Base-by-base conservation (phyloP, 306 rosid genomes). In the Cucumis hystrix region DNA sequence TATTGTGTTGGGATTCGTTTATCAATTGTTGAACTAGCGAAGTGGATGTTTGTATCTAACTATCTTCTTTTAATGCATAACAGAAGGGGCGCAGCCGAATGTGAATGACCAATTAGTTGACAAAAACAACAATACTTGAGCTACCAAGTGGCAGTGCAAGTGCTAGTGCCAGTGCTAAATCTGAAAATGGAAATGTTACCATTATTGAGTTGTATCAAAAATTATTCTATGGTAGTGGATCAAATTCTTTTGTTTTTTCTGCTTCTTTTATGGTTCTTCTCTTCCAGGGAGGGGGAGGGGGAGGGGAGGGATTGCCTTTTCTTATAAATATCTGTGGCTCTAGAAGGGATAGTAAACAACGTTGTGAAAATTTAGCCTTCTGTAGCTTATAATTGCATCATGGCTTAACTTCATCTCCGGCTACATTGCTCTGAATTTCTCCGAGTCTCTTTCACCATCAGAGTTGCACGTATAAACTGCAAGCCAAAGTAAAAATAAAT, bases 21-120 rank as follows among this genome's bases (percentile, higher is more conserved):
- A 70, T 21, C 59, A 25, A 23, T 35, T 37, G 16, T 70, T 70
- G n/a, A 23, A 12, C 14, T 13, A 70, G 75, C 58, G 20, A 70
- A 47, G 28, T 25, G 41, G 43, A 16, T 14, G 43, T 23, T 71
- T 43, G 9, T 70, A 49, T 71, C 76, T 71, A 71, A 71, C 51
- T 16, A 8, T 71, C 43, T 71, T 71, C 41, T 51, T 71, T 71
- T 51, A 71, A 49, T 71, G 59, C 43, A 71, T 49, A 49, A 14
- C 76, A 71, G 76, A 71, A 71, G 60, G 60, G 41, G 76, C 59
- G 76, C 60, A 71, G 76, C 60, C 60, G 28, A 71, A 51, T 51
- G 33, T 25, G 41, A 60, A 71, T 51, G 76, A 39, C 41, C 59
- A 25, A 71, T 25, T 71, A 49, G 39, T 25, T 23, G 76, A 71